A percentile compares a stretch with the other conserved stretches of the same genome.
Conservation (phyloP, 2,329 filamentous ascomycete species). For the Thyridium curvatum region DNA sequence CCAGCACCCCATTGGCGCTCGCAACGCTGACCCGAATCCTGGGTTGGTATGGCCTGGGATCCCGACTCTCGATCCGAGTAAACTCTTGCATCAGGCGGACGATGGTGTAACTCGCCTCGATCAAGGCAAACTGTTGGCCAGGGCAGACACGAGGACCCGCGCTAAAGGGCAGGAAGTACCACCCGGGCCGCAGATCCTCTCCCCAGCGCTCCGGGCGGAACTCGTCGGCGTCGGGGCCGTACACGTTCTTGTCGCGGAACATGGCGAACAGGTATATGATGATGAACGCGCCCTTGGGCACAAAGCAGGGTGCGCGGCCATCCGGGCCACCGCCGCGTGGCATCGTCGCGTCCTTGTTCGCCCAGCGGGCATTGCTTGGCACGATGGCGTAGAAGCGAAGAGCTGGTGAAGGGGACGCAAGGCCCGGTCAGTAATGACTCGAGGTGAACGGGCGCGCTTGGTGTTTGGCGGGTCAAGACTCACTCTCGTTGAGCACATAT, state of each 20-base stretch:
- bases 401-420: conserved; percentile 13
- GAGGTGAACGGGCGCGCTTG: too few species aligned
- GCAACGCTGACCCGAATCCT: neutral
- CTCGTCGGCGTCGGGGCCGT: conserved; percentile 46
- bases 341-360: conserved; percentile 34
- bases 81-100: neutral
- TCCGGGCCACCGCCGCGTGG: conserved; percentile 38
- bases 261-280: conserved; percentile 19
- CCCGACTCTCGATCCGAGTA: neutral
- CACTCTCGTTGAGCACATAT: conserved; percentile 40
- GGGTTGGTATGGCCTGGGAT: neutral
- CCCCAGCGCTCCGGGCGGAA: conserved; percentile 55
- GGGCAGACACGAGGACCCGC: conserved; percentile 42
- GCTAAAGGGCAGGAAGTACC: conserved; percentile 38
- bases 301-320: conserved; percentile 31
- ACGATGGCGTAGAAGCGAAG: conserved; percentile 37
- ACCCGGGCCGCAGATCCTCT: conserved; percentile 10
- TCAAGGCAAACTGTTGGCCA: neutral
- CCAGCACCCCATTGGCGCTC: neutral
- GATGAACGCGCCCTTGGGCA: conserved; percentile 25
- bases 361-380: conserved; percentile 33
- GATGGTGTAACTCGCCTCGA: neutral
- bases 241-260: conserved; percentile 49
- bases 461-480: too few species aligned
- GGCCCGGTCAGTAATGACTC: too few species aligned